Conservation (phyloP, 1,284 basidiomycete species). For the Moniliella sp. region DNA sequence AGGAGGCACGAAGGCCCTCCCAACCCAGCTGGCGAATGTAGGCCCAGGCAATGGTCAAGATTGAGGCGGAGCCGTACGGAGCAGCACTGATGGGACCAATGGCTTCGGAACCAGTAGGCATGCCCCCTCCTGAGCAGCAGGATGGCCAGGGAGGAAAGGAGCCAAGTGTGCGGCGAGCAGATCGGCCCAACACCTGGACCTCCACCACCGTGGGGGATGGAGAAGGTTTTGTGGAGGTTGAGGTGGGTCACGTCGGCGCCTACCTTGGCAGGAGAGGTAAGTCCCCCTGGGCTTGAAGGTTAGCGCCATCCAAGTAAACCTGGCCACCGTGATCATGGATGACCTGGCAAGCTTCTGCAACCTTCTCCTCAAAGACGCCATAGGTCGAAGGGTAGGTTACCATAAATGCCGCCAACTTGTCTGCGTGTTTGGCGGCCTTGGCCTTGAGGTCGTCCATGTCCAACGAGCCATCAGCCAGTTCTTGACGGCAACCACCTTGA, state of each 20-base stretch:
- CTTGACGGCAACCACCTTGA: constrained; percentile 86
- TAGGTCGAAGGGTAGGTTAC: constrained; percentile 60
- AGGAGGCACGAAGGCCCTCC: constrained; percentile 58
- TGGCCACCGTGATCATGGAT: constrained; percentile 88
- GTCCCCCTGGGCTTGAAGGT: constrained; percentile 84
- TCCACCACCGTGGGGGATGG: constrained; percentile 87
- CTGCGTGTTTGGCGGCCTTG: constrained; percentile 76
- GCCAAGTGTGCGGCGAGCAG: constrained; percentile 79
- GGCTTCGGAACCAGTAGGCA: no score
- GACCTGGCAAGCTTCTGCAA: constrained; percentile 72
- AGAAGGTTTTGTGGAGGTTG: constrained; percentile 90
- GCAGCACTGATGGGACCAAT: constrained; percentile 76
- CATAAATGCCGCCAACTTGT: constrained; percentile 87
- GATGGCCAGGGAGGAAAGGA: constrained; percentile 83
- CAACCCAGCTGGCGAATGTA: constrained; percentile 65
- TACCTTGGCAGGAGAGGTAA: constrained; percentile 83
- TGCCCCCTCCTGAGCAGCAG: constrained; percentile 50
- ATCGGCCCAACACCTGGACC: constrained; percentile 90
- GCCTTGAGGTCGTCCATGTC: constrained; percentile 62
- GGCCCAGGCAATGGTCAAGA: constrained; percentile 90
- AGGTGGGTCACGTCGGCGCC: constrained; percentile 93
- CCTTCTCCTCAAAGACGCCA: constrained; percentile 83
- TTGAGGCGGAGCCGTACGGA: constrained; percentile 80
- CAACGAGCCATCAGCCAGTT: constrained; percentile 62
- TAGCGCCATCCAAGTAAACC: constrained; percentile 84